Evolutionary conservation across 1,139 yeast species (phyloP).

Genomic region (Kazachstania sp.): DNA sequence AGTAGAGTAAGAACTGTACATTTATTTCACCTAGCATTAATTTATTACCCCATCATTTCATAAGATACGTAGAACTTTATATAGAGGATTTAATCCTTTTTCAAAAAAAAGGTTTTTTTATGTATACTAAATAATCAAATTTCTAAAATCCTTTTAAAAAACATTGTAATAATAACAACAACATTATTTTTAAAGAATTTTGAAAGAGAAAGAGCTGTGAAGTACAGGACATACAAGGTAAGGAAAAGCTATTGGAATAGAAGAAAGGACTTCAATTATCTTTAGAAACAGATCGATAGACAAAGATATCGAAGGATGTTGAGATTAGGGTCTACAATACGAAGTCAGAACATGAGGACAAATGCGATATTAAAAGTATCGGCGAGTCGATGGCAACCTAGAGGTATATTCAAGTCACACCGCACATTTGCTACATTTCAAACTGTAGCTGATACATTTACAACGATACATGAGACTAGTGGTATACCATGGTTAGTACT

Average conservation of each 20-base stretch:
- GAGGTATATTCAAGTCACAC: not conserved
- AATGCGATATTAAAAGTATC: not conserved
- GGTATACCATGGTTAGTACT: constrained; percentile 80
- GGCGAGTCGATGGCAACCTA: not conserved
- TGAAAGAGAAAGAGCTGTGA: not conserved
- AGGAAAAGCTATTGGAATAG: no score
- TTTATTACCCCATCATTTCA: no score
- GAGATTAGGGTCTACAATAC: not conserved
- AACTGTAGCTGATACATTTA: constrained; percentile 20
- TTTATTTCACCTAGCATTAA: not conserved
- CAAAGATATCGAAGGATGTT: not conserved
- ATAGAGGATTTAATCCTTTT: no score
- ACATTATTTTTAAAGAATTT: no score
- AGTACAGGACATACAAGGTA: no score
- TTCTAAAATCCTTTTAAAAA: no score
- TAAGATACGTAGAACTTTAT: no score
- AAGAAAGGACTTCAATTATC: no score
- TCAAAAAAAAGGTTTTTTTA: no score
- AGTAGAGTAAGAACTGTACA: constrained; percentile 43
- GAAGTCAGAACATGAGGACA: not conserved
- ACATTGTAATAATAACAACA: no score
- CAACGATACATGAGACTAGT: constrained; percentile 40
- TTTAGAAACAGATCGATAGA: no score
- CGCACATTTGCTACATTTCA: constrained; percentile 13
- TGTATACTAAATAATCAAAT: no score